These are phyloP conservation scores for Thalassia testudinum DNA, from an alignment of 116 monocot genomes.

Conservation along the genomic window DNA sequence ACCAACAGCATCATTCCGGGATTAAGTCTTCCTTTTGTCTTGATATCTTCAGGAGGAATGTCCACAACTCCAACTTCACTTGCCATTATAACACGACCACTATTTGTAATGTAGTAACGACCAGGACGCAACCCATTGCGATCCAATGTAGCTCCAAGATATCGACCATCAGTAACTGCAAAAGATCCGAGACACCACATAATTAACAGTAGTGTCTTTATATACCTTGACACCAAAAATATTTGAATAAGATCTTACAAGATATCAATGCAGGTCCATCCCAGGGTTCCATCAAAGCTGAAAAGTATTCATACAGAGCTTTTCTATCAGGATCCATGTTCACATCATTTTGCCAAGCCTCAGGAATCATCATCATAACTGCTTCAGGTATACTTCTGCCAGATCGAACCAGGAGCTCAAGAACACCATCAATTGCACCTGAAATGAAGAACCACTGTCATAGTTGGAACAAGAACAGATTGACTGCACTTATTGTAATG, in stretches of 20 bases:
- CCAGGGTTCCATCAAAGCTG: conserved; percentile 99
- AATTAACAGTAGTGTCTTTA: too few relatives aligned
- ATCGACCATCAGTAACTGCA: conserved; percentile 97
- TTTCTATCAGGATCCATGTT: conserved; percentile 94
- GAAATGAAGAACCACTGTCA: conserved; percentile 9
- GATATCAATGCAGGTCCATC: conserved; percentile 99
- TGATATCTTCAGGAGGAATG: conserved; percentile 76
- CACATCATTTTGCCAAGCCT: conserved; percentile 97
- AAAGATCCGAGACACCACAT: not conserved
- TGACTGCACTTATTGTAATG: not conserved
- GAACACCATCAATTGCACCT: conserved; percentile 98
- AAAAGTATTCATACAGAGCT: conserved; percentile 92
- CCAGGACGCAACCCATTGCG: conserved; percentile 96
- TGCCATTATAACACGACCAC: conserved; percentile 90
- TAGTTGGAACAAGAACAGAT: too few relatives aligned
- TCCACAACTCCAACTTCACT: conserved; percentile 99
- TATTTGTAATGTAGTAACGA: conserved; percentile 84
- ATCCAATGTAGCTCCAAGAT: conserved; percentile 97
- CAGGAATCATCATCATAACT: conserved; percentile 99
- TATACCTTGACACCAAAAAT: not conserved
- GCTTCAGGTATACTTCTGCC: conserved; percentile 96
- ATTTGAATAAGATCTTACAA: conserved; percentile 32
- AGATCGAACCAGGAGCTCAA: conserved; percentile 87
- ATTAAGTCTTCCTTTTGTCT: conserved; percentile 84
- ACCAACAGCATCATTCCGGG: conserved; percentile 99